Evolutionary conservation across 768 basidiomycete species (phyloP), one percentile per base, ranked within the genome.

Genomic region (Calvatia gigantea): DNA sequence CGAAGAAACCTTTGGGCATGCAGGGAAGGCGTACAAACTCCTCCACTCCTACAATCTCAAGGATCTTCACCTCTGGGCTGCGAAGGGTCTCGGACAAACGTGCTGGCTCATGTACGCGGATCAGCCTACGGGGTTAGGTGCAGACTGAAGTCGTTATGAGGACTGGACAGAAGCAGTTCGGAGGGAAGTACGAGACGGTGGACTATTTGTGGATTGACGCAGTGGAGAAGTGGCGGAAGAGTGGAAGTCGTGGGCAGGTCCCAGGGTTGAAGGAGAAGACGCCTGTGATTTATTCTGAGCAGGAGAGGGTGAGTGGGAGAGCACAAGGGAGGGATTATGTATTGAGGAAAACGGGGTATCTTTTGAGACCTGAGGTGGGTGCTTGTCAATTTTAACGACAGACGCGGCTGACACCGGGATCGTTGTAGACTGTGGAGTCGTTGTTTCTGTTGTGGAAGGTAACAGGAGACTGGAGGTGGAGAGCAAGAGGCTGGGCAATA

Each of bases 31-130:
- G 9, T 75, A 77, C 51, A 54, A 62, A 43, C 63, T 63, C 1
- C 70, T 86, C 8, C 64, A 70, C 12, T 66, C 64, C 8, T 80
- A 81, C 60, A 74, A 82, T 58, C 74, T 87, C n/a, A 75, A 75
- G 44, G 75, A 86, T n/a, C 64, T 86, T 27, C 87, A 90, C 64
- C 70, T 82, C 51, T 90, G 86, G 84, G 89, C 85, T 3, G 89
- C 89, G 1, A 79, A 89, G 64, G 88, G 88, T 15, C 73, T 91
- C 23, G 84, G 85, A 29, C 79, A 87, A 64, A 85, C 77, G 12
- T 91, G 89, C 64, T 89, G 81, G 71, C 62, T 84, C 25, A 78
- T 81, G 46, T 91, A 90, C 62, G 85, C 84, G 1, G 89, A 91
- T 63, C 81, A 85, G 64, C 78, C 82, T 5, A 75, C 80, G 2